Percentiles rank a stretch among this genome's conserved stretches.
phyloP scores from a whole-genome alignment of 768 basidiomycete genomes.

The Calocybe cyanea region DNA sequence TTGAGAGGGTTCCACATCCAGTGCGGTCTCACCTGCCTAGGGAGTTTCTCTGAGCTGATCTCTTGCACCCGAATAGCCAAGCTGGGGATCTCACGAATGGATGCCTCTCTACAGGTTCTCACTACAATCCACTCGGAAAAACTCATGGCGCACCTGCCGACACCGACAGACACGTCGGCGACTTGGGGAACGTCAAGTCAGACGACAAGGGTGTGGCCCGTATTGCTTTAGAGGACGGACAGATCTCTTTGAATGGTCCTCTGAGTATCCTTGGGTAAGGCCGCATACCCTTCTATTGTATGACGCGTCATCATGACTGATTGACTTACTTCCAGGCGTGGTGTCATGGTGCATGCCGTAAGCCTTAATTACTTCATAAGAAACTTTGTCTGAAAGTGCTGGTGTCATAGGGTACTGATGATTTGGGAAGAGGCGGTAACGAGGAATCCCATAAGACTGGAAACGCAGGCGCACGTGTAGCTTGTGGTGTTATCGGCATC shows the following conservation, averaged over 20 bases:
- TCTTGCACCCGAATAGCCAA: slow-evolving; percentile 21
- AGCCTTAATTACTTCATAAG: slow-evolving; percentile 15
- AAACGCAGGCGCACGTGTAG: slow-evolving; percentile 71
- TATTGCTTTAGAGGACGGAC: slow-evolving; percentile 54
- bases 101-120: slow-evolving; percentile 65
- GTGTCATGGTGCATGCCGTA: slow-evolving; percentile 73
- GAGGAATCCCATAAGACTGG: slow-evolving; percentile 74
- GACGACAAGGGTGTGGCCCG: slow-evolving; percentile 54
- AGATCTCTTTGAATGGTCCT: slow-evolving; percentile 66
- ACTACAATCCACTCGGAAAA: slow-evolving; percentile 70
- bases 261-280: slow-evolving; percentile 67
- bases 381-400: slow-evolving; percentile 2
- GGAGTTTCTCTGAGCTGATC: slow-evolving; percentile 41
- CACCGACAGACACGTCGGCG: slow-evolving; percentile 62
- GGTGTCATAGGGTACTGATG: slow-evolving; percentile 56
- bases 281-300: slow-evolving; percentile 1
- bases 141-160: slow-evolving; percentile 64
- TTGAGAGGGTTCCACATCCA: slow-evolving; percentile 79
- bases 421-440: slow-evolving; percentile 68
- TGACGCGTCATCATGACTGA: background rate
- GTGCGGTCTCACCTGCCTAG: slow-evolving; percentile 59
- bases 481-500: slow-evolving; percentile 78
- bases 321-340: slow-evolving; percentile 39
- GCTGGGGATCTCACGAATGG: slow-evolving; percentile 65
- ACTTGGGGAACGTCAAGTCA: slow-evolving; percentile 69